These are phyloP conservation scores for Starmerella geochares DNA, from an alignment of 805 yeast genomes.

Conservation along the genomic window DNA sequence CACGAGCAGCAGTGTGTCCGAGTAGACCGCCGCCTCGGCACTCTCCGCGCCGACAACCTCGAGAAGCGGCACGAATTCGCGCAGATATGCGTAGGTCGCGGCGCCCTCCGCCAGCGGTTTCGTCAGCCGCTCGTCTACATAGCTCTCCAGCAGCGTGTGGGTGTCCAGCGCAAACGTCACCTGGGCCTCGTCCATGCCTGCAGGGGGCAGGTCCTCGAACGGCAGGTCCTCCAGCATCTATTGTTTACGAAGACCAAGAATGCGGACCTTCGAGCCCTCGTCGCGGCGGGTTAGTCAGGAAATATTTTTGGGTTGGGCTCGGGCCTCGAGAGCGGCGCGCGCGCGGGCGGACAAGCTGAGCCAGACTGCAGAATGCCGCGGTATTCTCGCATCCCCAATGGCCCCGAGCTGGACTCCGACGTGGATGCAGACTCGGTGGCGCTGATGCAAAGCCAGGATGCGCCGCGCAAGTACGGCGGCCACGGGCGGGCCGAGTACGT, in stretches of 20 bases:
- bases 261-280: not conserved
- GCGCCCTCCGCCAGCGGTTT: conserved; percentile 14
- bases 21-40: conserved; percentile 11
- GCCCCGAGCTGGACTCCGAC: conserved; percentile 9
- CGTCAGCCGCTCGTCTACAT: conserved; percentile 13
- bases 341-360: not conserved
- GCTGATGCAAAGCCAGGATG: conserved; percentile 19
- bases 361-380: conserved; percentile 6
- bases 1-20: conserved; percentile 17
- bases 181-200: conserved; percentile 10
- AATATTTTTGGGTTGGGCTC: not conserved
- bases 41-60: not conserved
- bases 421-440: conserved; percentile 24
- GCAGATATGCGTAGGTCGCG: conserved; percentile 11
- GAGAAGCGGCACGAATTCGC: conserved; percentile 10
- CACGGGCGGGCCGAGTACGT: conserved; percentile 21
- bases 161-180: conserved; percentile 10
- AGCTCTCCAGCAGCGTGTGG: conserved; percentile 18
- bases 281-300: not conserved
- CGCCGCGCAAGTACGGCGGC: conserved; percentile 15
- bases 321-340: not conserved
- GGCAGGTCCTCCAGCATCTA: not conserved
- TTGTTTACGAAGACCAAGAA: not conserved
- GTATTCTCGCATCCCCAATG: conserved; percentile 9
- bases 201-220: conserved; percentile 1